Base-by-base conservation (phyloP, 2,329 filamentous ascomycete genomes). In the Fusarium sp. region DNA sequence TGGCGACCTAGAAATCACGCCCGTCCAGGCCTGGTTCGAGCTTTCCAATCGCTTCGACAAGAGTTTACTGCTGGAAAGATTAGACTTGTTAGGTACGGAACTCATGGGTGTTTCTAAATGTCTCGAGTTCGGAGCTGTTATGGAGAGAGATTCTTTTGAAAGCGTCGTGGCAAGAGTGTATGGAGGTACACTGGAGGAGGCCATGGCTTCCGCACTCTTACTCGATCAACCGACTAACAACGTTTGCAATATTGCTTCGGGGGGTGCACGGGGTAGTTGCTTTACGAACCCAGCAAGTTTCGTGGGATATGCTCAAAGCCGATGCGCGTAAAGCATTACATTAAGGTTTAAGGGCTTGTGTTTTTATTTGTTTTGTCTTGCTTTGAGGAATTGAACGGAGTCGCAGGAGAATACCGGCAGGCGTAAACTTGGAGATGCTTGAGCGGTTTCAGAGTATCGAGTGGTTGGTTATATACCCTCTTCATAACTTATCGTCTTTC, bases 21-120 rank as follows among this genome's bases (percentile, higher is more conserved):
- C 86, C 18, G 83, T 87, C 27, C 85, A 87, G 76, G 85, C 82
- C 3, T 87, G 85, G 85, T 88, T 87, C 74, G 85, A 87, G 79
- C 80, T 87, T 27, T 81, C 81, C 25, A 74, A 67, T 6, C 73
- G 78, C 40, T 86, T 83, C 68, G 81, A 82, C 24, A 67, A 77
- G n/a, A 79, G 70, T 14, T 56, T 79, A 18, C 76, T 86, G n/a
- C 73, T 84, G 54, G 73, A 72, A 24, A 74, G 80, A 38, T 70
- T 86, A 43, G 80, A 79, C 12, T 52, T 56, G 27, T 76, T 87
- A 51, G 79, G 81, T 73, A 63, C 75, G 8, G 84, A 82, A 70
- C 78, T 88, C 8, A 77, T 77, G 6, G 79, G 79, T 16, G 80
- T 83, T 2, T 83, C 86, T 11, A 79, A 78, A 65, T 88, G 86